Percentiles rank a stretch among this genome's conserved stretches.
These are phyloP conservation scores for Mycena albidolilacea DNA, from an alignment of 768 basidiomycete species.

Conservation along the genomic window DNA sequence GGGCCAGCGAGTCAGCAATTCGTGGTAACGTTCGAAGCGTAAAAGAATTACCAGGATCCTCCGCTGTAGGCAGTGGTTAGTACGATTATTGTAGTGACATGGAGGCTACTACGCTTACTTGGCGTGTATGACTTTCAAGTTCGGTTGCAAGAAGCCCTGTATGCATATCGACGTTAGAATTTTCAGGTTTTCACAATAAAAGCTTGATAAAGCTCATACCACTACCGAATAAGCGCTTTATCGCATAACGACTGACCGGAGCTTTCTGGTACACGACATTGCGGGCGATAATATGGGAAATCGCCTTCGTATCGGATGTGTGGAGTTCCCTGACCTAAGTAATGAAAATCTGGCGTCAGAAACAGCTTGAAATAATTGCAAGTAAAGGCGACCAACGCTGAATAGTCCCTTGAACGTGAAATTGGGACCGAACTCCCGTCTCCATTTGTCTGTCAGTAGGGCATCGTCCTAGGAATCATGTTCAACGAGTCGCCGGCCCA, in stretches of 20 bases:
- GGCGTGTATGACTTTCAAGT: conserved; percentile 55
- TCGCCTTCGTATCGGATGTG: conserved; percentile 62
- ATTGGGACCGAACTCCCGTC: conserved; percentile 53
- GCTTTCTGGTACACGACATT: conserved; percentile 57
- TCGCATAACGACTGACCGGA: neutral
- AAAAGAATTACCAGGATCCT: conserved; percentile 16
- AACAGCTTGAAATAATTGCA: neutral
- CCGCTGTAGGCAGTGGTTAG: neutral
- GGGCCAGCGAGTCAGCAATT: neutral
- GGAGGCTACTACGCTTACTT: conserved; percentile 44
- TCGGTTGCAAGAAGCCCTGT: conserved; percentile 56
- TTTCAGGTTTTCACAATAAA: neutral
- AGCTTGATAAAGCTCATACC: neutral
- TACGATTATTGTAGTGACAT: neutral
- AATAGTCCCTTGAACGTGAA: conserved; percentile 51
- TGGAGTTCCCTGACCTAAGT: conserved; percentile 52
- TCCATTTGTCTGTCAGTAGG: conserved; percentile 51
- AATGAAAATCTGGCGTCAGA: neutral
- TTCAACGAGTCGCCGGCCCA: neutral
- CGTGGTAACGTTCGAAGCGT: neutral
- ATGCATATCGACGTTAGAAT: neutral
- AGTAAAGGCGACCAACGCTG: conserved; percentile 44
- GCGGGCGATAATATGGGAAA: conserved; percentile 64
- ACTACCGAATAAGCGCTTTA: neutral
- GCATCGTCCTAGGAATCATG: conserved; percentile 42